Percentiles rank a stretch among this genome's conserved stretches.
Evolutionary conservation across 768 basidiomycete species (phyloP).

Genomic region (Kwoniella newhampshirensis): DNA sequence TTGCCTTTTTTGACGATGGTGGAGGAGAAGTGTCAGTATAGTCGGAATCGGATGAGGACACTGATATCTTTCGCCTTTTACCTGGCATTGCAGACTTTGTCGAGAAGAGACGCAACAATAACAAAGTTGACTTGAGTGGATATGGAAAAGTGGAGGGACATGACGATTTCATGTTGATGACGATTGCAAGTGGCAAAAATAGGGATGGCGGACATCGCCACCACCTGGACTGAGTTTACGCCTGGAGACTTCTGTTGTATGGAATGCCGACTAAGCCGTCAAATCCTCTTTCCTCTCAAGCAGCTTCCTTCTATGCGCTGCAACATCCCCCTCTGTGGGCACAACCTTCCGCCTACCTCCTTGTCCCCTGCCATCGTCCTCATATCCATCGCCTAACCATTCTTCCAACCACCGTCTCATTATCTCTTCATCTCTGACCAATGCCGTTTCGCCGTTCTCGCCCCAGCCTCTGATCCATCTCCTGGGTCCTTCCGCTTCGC

Average conservation of each 20-base stretch:
- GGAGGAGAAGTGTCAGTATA: too few species aligned
- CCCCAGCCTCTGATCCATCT: slow-evolving; percentile 26
- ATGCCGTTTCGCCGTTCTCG: slow-evolving; percentile 11
- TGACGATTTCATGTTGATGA: too few species aligned
- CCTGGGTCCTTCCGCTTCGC: slow-evolving; percentile 63
- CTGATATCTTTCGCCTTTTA: too few species aligned
- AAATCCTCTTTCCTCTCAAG: slow-evolving; percentile 21
- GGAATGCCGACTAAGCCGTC: neutral
- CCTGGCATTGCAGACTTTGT: too few species aligned
- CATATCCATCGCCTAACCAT: slow-evolving; percentile 30
- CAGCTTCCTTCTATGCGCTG: slow-evolving; percentile 20
- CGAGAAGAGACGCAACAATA: too few species aligned
- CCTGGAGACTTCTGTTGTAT: too few species aligned
- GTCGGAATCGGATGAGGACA: too few species aligned
- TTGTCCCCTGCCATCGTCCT: slow-evolving; percentile 2
- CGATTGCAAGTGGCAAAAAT: too few species aligned
- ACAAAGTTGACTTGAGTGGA: too few species aligned
- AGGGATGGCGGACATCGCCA: too few species aligned
- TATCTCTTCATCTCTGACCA: slow-evolving; percentile 40
- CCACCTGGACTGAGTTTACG: too few species aligned
- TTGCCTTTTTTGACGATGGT: neutral
- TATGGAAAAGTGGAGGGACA: too few species aligned
- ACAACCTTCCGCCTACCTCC: slow-evolving; percentile 16
- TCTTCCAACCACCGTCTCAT: slow-evolving; percentile 37
- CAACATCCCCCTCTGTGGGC: slow-evolving; percentile 35